Conservation (phyloP, 2,329 filamentous ascomycete genomes). For the Venturia asperata region DNA sequence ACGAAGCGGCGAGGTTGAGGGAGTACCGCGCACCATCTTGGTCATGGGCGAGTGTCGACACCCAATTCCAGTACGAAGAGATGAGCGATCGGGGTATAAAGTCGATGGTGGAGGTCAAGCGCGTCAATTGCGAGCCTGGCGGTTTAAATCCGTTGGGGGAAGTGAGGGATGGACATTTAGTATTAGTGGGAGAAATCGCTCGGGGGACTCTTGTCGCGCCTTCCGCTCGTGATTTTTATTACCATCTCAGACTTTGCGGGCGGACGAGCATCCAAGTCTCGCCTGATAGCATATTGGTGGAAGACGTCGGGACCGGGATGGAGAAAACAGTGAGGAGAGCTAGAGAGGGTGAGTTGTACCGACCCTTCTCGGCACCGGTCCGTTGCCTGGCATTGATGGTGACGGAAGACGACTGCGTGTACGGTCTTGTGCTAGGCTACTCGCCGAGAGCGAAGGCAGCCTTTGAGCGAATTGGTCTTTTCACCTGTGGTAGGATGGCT, state of each 20-base stretch:
- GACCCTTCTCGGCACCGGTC: background rate
- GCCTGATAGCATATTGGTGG: background rate
- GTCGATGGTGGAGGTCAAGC: background rate
- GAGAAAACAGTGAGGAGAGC: background rate
- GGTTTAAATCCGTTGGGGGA: constrained; percentile 8
- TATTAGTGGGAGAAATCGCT: background rate
- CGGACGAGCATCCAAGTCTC: background rate
- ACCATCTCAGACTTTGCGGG: background rate
- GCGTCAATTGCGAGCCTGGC: background rate
- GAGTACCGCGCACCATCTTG: constrained; percentile 14
- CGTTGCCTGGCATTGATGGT: background rate
- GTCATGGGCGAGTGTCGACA: constrained; percentile 10
- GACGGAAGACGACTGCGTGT: background rate
- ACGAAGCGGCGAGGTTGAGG: background rate
- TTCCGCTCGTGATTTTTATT: background rate
- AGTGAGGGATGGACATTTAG: background rate
- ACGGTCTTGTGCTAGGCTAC: background rate
- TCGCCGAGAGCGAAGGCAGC: background rate
- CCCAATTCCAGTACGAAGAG: constrained; percentile 13
- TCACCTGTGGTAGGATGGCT: background rate
- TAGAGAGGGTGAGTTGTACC: background rate
- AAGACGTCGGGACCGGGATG: background rate
- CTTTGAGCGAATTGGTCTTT: background rate
- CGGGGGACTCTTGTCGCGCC: background rate
- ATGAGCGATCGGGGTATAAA: background rate